A percentile compares a stretch with the other conserved stretches of the same genome.
phyloP scores from a whole-genome alignment of 495 filamentous ascomycete genomes.

The Bombardia bombarda region DNA sequence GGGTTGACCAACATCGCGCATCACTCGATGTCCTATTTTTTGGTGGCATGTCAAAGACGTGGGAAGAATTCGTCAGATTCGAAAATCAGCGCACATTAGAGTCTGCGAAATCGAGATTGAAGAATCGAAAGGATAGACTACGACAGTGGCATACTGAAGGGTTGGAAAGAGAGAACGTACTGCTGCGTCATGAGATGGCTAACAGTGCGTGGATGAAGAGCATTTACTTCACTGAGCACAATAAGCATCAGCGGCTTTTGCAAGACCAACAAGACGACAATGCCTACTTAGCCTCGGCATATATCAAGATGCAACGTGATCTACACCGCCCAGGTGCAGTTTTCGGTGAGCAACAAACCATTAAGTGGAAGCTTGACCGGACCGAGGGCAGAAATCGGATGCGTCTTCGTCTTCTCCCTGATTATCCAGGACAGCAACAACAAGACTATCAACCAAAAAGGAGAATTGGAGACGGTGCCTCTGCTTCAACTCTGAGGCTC shows the following conservation, averaged over 20 bases:
- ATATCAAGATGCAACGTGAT: constrained; percentile 64
- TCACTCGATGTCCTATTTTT: constrained; percentile 78
- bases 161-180: constrained; percentile 56
- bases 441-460: constrained; percentile 83
- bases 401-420: constrained; percentile 76
- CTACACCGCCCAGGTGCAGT: constrained; percentile 70
- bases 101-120: constrained; percentile 55
- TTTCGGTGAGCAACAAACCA: constrained; percentile 53
- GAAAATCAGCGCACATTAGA: constrained; percentile 74
- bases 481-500: constrained; percentile 28
- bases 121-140: constrained; percentile 72
- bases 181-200: constrained; percentile 71
- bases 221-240: constrained; percentile 82
- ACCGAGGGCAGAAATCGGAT: constrained; percentile 95
- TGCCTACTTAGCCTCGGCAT: constrained; percentile 61
- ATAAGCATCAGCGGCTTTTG: constrained; percentile 76
- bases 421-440: constrained; percentile 54
- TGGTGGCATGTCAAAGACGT: constrained; percentile 64
- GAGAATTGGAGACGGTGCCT: constrained; percentile 30
- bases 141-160: constrained; percentile 67
- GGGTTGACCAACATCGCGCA: constrained; percentile 78
- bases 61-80: constrained; percentile 73
- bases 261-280: constrained; percentile 92
- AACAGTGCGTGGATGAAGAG: constrained; percentile 89
- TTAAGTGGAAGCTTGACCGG: constrained; percentile 86